phyloP scores from a whole-genome alignment of 1,284 basidiomycete genomes.

The Sanghuangporus sanghuang region DNA sequence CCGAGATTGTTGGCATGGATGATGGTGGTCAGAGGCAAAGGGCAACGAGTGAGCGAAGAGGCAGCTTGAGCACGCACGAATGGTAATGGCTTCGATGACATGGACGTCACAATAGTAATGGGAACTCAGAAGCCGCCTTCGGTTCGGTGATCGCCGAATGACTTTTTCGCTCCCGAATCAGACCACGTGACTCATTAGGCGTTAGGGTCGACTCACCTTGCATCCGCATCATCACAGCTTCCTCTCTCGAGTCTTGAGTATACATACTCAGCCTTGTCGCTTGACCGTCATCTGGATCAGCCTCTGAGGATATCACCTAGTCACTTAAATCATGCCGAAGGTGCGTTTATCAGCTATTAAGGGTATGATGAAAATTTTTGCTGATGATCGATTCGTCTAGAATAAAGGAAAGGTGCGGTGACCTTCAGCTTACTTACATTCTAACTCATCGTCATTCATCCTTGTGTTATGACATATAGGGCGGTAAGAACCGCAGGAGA shows the following conservation, averaged over 20 bases:
- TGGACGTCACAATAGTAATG: neutral
- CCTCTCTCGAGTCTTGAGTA: neutral
- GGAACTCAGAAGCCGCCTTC: too few relatives aligned
- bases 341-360: slow-evolving; percentile 27
- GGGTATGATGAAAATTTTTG: slow-evolving; percentile 13
- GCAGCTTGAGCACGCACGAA: slow-evolving; percentile 3
- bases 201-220: neutral
- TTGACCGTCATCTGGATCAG: neutral
- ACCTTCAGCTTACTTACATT: slow-evolving; percentile 23
- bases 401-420: slow-evolving; percentile 75
- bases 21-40: neutral
- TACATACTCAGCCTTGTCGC: neutral
- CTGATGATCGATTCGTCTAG: slow-evolving; percentile 34
- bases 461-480: slow-evolving; percentile 44
- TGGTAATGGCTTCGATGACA: neutral
- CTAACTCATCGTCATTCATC: neutral
- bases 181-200: neutral
- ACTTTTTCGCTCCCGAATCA: neutral
- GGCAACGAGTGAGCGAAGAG: neutral
- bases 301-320: neutral
- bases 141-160: neutral
- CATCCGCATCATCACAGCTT: neutral
- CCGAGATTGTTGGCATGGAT: neutral
- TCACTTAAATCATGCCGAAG: slow-evolving; percentile 48
- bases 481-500: slow-evolving; percentile 98